phyloP scores from a whole-genome alignment of 306 rosid species.

The Rosa lucieae region DNA sequence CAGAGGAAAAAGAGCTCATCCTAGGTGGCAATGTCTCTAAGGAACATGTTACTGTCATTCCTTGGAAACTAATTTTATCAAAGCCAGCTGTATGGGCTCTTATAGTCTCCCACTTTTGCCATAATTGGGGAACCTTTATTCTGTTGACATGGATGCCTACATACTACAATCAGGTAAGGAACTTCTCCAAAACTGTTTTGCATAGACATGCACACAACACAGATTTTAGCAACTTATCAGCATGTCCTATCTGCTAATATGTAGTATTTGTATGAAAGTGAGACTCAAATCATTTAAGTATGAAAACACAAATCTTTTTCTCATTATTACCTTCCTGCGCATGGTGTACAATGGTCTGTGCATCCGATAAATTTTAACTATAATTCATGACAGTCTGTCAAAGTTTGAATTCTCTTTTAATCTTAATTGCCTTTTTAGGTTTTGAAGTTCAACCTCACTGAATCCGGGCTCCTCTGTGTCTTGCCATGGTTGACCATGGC shows the following conservation, averaged over 20 bases:
- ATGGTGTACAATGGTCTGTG: background rate
- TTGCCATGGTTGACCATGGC: conserved; percentile 99
- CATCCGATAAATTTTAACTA: background rate
- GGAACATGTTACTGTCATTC: conserved; percentile 82
- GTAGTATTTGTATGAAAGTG: background rate
- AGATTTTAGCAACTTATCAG: background rate
- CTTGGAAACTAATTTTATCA: conserved; percentile 90
- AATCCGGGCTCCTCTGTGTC: conserved; percentile 93
- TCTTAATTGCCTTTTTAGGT: conserved; percentile 57
- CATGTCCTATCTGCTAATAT: background rate
- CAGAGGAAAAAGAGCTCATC: conserved; percentile 63
- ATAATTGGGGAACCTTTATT: conserved; percentile 97
- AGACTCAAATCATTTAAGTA: background rate
- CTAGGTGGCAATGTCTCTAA: conserved; percentile 63
- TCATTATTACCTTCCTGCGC: background rate
- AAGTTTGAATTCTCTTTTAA: background rate
- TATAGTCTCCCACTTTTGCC: conserved; percentile 88
- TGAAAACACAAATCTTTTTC: background rate
- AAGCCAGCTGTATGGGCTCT: conserved; percentile 99
- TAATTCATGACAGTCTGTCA: background rate
- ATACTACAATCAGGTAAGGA: conserved; percentile 87
- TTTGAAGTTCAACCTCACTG: conserved; percentile 95
- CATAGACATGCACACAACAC: background rate
- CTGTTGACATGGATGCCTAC: conserved; percentile 99
- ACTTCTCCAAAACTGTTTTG: conserved; percentile 4